A percentile compares a stretch with the other conserved stretches of the same genome.
Conservation (phyloP, 768 basidiomycete species). For the Lactarius deliciosus region DNA sequence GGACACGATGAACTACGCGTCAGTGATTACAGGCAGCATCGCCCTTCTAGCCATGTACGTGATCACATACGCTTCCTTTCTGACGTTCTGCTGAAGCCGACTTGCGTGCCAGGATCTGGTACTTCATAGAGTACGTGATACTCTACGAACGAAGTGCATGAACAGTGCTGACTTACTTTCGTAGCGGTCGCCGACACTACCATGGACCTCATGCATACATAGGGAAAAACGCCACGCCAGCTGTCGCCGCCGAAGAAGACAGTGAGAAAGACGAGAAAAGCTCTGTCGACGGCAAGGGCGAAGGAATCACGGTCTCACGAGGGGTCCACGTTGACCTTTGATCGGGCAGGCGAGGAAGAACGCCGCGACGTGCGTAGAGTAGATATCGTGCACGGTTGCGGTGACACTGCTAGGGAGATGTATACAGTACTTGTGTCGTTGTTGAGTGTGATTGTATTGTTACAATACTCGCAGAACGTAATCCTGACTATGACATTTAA, state of each 20-base stretch:
- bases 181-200: conserved; percentile 29
- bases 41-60: conserved; percentile 37
- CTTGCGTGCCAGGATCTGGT: conserved; percentile 30
- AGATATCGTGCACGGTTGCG: not conserved
- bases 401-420: not conserved
- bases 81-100: not conserved
- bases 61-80: not conserved
- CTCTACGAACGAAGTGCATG: not conserved
- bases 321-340: not conserved
- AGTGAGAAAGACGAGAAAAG: not conserved
- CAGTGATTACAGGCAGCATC: conserved; percentile 45
- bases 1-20: conserved; percentile 80
- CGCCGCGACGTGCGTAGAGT: not conserved
- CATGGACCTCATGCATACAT: conserved; percentile 23
- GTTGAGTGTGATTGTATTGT: not conserved
- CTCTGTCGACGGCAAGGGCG: not conserved
- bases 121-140: conserved; percentile 30
- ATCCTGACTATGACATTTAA: not conserved
- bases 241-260: not conserved
- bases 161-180: not conserved
- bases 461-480: not conserved
- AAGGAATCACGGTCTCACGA: not conserved
- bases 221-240: not conserved
- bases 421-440: not conserved
- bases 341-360: not conserved